A percentile compares a stretch with the other conserved stretches of the same genome.
Conservation (phyloP, 306 rosid genomes). For the Abrus pulchellus region DNA sequence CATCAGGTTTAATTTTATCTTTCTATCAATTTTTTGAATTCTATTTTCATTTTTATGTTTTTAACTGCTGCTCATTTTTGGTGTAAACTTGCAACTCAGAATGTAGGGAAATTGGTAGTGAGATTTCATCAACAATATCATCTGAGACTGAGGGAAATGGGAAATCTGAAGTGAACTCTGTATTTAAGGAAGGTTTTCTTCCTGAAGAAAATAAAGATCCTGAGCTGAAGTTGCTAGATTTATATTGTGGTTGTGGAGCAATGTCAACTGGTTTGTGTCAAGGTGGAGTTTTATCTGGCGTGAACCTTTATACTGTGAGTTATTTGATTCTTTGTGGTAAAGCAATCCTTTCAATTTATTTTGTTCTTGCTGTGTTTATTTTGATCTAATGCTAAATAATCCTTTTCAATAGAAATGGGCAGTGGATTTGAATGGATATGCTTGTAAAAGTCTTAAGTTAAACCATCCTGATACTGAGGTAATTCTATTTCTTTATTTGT, state of each 20-base stretch:
- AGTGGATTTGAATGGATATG: conserved; percentile 70
- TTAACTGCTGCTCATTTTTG: conserved; percentile 22
- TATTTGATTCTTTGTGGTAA: background rate
- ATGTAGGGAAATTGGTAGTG: conserved; percentile 53
- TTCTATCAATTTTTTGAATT: background rate
- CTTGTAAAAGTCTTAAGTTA: conserved; percentile 67
- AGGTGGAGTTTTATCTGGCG: conserved; percentile 66
- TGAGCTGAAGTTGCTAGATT: conserved; percentile 66
- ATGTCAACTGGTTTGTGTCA: conserved; percentile 93
- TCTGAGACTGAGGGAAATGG: conserved; percentile 58
- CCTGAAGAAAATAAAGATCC: conserved; percentile 42
- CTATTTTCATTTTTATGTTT: background rate
- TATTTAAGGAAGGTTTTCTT: conserved; percentile 30
- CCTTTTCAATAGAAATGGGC: conserved; percentile 78
- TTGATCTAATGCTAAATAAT: background rate
- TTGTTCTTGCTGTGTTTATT: background rate
- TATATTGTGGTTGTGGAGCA: conserved; percentile 91
- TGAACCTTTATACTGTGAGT: conserved; percentile 83
- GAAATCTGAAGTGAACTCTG: conserved; percentile 49
- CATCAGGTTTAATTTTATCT: conserved; percentile 56
- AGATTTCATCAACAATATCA: conserved; percentile 75
- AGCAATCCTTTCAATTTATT: background rate
- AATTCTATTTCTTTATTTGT: background rate
- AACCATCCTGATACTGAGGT: conserved; percentile 90
- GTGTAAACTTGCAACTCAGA: conserved; percentile 43